Evolutionary conservation across 768 basidiomycete genomes (phyloP).

Genomic region (Fomitopsis serialis): DNA sequence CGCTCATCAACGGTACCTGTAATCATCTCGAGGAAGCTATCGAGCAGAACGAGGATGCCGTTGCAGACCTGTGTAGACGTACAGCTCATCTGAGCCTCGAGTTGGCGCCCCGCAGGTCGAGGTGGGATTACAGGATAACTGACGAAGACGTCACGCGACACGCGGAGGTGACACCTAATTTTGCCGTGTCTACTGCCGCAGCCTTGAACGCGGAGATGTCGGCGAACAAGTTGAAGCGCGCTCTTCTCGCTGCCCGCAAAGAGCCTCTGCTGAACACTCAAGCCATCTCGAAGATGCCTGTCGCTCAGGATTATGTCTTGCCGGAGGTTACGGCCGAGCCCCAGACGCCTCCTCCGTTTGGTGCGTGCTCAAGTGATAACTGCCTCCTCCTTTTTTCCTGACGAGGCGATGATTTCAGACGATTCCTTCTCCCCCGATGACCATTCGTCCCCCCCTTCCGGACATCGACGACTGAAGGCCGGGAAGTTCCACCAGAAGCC

Average conservation of each 20-base stretch:
- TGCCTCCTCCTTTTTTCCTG: neutral
- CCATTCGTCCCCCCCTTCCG: neutral
- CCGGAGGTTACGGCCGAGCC: slow-evolving; percentile 3
- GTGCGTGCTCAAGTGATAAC: neutral
- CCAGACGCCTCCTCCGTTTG: slow-evolving; percentile 5
- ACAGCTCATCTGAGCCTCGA: slow-evolving; percentile 41
- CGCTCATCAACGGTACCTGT: no score
- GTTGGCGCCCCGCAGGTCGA: slow-evolving; percentile 28
- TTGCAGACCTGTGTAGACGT: slow-evolving; percentile 55
- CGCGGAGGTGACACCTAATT: slow-evolving; percentile 42
- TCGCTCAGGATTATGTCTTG: neutral
- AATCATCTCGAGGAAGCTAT: slow-evolving; percentile 50
- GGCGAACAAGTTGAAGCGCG: slow-evolving; percentile 63
- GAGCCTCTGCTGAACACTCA: slow-evolving; percentile 64
- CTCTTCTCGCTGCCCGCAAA: slow-evolving; percentile 52
- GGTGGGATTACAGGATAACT: slow-evolving; percentile 27
- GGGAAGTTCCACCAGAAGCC: slow-evolving; percentile 32
- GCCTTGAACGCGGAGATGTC: slow-evolving; percentile 79
- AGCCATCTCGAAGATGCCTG: slow-evolving; percentile 27
- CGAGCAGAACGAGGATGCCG: slow-evolving; percentile 72
- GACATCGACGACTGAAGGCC: neutral
- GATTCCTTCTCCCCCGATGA: neutral
- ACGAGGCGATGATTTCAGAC: neutral
- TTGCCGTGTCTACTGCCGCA: slow-evolving; percentile 72
- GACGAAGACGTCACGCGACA: slow-evolving; percentile 4